Evolutionary conservation across 257 asterid genomes (phyloP).

Genomic region (Penstemon barbatus): DNA sequence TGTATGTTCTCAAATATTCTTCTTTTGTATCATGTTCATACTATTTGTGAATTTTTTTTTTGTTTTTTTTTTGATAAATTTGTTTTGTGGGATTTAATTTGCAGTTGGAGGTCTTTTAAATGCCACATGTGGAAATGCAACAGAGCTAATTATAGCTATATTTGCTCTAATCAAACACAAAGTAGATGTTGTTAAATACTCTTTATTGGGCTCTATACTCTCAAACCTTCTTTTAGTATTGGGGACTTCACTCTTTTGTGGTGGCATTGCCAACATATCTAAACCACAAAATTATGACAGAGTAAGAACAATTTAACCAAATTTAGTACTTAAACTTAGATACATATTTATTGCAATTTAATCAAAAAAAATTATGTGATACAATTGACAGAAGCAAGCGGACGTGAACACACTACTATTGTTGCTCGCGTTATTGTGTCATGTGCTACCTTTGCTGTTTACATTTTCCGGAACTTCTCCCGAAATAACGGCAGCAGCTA

Average conservation of each 20-base stretch:
- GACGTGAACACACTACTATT: slow-evolving; percentile 71
- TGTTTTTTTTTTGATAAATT: background rate
- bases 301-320: slow-evolving; percentile 35
- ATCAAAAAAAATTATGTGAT: too few relatives aligned
- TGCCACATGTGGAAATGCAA: slow-evolving; percentile 97
- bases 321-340: background rate
- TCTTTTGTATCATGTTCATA: background rate
- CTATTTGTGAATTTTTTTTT: background rate
- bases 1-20: too few relatives aligned
- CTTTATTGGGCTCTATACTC: slow-evolving; percentile 82
- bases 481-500: slow-evolving; percentile 26
- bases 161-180: slow-evolving; percentile 67
- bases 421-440: slow-evolving; percentile 75
- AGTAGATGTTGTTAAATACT: slow-evolving; percentile 78
- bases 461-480: slow-evolving; percentile 41
- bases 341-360: background rate
- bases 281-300: slow-evolving; percentile 70
- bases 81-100: background rate
- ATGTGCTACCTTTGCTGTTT: slow-evolving; percentile 62
- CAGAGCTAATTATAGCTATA: slow-evolving; percentile 83
- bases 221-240: slow-evolving; percentile 95
- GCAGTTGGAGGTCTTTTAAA: slow-evolving; percentile 96
- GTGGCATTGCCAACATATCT: slow-evolving; percentile 69
- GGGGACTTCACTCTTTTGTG: slow-evolving; percentile 88
- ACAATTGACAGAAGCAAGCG: slow-evolving; percentile 66